A percentile compares a stretch with the other conserved stretches of the same genome.
These are phyloP conservation scores for Amborella trichopoda DNA, from an alignment of 164 flowering plant species.

Conservation along the genomic window DNA sequence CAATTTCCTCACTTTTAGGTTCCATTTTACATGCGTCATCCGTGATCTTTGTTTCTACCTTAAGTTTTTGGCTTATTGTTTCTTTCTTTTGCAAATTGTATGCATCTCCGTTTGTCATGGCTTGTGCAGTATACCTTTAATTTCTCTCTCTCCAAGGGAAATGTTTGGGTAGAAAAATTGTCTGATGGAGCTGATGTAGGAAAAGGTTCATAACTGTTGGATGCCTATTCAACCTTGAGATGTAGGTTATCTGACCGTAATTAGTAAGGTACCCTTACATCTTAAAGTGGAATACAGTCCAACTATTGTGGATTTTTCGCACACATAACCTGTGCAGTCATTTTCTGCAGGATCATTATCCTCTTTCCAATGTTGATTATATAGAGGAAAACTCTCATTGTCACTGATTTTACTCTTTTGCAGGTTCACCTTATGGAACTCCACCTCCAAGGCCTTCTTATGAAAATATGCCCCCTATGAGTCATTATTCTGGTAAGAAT, in stretches of 20 bases:
- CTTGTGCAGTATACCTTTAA: no score
- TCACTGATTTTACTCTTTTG: not conserved
- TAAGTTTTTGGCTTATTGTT: no score
- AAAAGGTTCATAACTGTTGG: no score
- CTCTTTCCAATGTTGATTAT: not conserved
- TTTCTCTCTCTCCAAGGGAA: no score
- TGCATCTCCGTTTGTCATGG: no score
- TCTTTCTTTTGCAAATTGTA: no score
- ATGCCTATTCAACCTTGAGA: no score
- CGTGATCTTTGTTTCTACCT: no score
- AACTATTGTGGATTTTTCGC: not conserved
- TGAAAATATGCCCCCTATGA: slow-evolving; percentile 3
- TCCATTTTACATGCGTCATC: no score
- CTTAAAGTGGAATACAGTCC: not conserved
- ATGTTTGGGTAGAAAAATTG: no score
- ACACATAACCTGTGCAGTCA: not conserved
- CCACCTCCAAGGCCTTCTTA: slow-evolving; percentile 10
- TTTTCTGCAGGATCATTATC: not conserved
- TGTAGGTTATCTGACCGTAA: not conserved
- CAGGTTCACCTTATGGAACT: slow-evolving; percentile 20
- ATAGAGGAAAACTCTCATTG: not conserved
- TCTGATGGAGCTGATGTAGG: no score
- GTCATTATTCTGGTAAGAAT: not conserved
- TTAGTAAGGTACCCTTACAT: not conserved
- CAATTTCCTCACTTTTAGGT: no score